phyloP scores from a whole-genome alignment of 2,329 filamentous ascomycete genomes.

The Colletotrichum truncatum region DNA sequence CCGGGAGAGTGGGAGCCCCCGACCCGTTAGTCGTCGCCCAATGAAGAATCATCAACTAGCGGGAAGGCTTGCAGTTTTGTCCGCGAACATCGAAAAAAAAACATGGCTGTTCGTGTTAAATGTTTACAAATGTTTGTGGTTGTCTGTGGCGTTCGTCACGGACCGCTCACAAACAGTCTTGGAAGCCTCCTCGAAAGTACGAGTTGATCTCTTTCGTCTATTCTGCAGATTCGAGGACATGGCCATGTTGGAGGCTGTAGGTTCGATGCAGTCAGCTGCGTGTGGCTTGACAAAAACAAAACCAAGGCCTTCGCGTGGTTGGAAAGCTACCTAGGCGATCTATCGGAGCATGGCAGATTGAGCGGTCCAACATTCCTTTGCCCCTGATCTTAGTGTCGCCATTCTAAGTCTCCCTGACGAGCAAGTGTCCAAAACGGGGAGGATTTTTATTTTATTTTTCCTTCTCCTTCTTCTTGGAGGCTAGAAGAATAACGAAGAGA shows the following conservation, averaged over 20 bases:
- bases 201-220: background rate
- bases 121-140: background rate
- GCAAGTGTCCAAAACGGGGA: background rate
- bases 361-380: background rate
- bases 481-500: background rate
- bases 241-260: background rate
- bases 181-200: background rate
- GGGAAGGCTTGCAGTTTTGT: background rate
- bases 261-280: background rate
- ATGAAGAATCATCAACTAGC: background rate
- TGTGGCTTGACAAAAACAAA: background rate
- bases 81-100: conserved; percentile 7
- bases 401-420: background rate
- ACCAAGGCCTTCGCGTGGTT: background rate
- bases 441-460: no score
- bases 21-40: conserved; percentile 2
- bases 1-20: conserved; percentile 15
- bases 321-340: background rate
- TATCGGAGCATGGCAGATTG: background rate
- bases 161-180: conserved; percentile 8
- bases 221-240: background rate
- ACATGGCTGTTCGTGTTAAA: background rate
- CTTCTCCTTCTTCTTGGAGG: background rate
- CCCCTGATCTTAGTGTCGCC: background rate
- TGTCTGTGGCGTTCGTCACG: conserved; percentile 15